These are phyloP conservation scores for Fraxinus sp. DNA, from an alignment of 305 asterid species.

Conservation along the genomic window DNA sequence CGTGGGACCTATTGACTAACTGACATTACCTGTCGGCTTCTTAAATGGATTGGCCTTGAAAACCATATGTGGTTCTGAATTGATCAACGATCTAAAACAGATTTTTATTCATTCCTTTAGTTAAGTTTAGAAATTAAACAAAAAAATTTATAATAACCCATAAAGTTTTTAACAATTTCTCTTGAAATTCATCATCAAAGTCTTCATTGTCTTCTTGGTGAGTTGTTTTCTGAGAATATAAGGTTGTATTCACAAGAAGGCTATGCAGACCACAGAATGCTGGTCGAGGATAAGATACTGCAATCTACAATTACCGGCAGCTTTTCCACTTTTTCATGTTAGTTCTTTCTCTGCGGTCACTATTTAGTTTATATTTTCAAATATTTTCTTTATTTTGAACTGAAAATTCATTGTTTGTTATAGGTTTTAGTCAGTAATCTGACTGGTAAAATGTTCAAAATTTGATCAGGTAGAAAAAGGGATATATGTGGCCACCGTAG, in stretches of 20 bases:
- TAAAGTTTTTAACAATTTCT: not conserved
- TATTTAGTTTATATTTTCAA: not conserved
- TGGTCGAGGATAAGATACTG: conserved; percentile 15
- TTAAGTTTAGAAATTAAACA: not conserved
- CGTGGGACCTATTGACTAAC: not conserved
- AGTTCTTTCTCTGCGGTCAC: not conserved
- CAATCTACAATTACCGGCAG: conserved; percentile 15
- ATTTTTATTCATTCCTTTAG: not conserved
- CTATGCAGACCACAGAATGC: conserved; percentile 29
- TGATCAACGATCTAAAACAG: not conserved
- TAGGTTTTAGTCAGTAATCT: not conserved
- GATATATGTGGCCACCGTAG: conserved; percentile 30
- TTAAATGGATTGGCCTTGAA: not conserved
- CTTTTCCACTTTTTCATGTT: conserved; percentile 8
- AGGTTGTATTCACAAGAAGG: conserved; percentile 20
- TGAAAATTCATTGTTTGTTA: not conserved
- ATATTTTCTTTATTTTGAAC: conserved; percentile 15
- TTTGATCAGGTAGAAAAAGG: conserved; percentile 39
- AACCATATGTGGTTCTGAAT: not conserved
- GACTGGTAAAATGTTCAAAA: conserved; percentile 4
- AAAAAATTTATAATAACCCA: not conserved
- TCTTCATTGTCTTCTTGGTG: not conserved
- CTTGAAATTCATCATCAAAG: not conserved
- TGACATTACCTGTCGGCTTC: not conserved
- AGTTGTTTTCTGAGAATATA: not conserved